Evolutionary conservation across 331 rosid species (phyloP), one percentile per base, ranked within the genome.

Genomic region (Phaseolus coccineus): DNA sequence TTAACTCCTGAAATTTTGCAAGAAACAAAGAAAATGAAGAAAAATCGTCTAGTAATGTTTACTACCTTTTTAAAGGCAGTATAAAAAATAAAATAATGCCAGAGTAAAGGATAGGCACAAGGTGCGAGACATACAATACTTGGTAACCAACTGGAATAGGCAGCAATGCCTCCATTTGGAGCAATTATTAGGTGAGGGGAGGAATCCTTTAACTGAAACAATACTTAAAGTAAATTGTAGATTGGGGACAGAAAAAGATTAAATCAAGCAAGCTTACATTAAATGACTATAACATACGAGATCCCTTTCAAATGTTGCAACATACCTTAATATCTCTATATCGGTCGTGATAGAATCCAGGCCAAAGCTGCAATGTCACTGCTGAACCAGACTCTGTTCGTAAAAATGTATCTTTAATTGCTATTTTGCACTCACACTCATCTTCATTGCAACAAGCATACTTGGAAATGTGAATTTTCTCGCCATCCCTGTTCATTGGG

Each of bases 161-260:
- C 96, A 61, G 98, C 99, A 79, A 89, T 77, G 64, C 94, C 99
- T 46, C 97, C 89, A 88, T 95, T 93, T 74, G 97, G 97, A 80
- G 98, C 98, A 78, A 95, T 66, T 71, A 91, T 79, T 42, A 95
- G 50, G 83, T 90, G 87, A 52, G 99, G 99, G 69, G 46, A 83
- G 73, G 84, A 83, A 82, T 85, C 88, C 99, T 91, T 88, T 37
- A 35, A 72, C 67, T 15, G 55, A 6, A 31, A 53, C 51, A 66
- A 28, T 75, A 51, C 44, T 80, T 4, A 58, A 6, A 68, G 53
- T 72, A 62, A 73, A 70, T 19, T 57, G 47, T 35, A 19, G 44
- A 62, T 37, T 56, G 59, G 74, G 30, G 33, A n/a, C 62, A 48
- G 57, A 66, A 31, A 73, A 33, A 70, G 22, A 62, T 46, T 64